These are phyloP conservation scores for Benincasa hispida DNA, from an alignment of 306 rosid species.

Conservation along the genomic window DNA sequence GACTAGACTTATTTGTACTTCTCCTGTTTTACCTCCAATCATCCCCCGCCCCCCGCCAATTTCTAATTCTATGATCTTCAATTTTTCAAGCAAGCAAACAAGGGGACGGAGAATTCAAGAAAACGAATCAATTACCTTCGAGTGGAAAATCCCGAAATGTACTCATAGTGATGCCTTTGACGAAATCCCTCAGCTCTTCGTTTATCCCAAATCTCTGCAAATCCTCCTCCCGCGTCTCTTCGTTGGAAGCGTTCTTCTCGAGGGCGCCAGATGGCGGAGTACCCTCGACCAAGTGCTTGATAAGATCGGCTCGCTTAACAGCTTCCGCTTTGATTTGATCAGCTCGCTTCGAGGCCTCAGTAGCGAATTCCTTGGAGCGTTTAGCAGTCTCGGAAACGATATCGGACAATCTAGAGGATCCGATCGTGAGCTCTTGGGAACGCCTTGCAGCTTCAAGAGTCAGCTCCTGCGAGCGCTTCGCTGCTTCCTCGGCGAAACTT, in stretches of 20 bases:
- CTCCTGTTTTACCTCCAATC: not conserved
- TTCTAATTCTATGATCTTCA: not conserved
- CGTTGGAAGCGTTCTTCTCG: not conserved
- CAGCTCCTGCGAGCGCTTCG: conserved; percentile 37
- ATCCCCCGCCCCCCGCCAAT: not conserved
- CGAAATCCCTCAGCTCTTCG: conserved; percentile 53
- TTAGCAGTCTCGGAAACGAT: conserved; percentile 34
- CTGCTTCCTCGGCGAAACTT: conserved; percentile 52
- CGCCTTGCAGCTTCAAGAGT: conserved; percentile 20
- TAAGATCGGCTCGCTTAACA: conserved; percentile 23
- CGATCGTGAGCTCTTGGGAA: conserved; percentile 20
- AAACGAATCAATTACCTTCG: conserved; percentile 23
- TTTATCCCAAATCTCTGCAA: conserved; percentile 41
- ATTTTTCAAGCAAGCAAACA: not conserved
- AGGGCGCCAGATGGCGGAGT: conserved; percentile 1
- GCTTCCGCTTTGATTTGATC: conserved; percentile 25
- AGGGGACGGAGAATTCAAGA: not conserved
- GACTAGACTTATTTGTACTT: not conserved
- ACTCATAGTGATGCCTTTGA: conserved; percentile 41
- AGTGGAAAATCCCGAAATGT: conserved; percentile 53
- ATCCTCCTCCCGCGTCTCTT: conserved; percentile 8
- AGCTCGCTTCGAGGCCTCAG: conserved; percentile 53
- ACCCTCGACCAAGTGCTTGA: conserved; percentile 23
- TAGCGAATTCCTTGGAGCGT: conserved; percentile 35
- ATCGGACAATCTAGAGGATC: conserved; percentile 24